Percentiles rank a stretch among this genome's conserved stretches.
Conservation (phyloP, 441 rosid genomes). For the Brassica balearica region DNA sequence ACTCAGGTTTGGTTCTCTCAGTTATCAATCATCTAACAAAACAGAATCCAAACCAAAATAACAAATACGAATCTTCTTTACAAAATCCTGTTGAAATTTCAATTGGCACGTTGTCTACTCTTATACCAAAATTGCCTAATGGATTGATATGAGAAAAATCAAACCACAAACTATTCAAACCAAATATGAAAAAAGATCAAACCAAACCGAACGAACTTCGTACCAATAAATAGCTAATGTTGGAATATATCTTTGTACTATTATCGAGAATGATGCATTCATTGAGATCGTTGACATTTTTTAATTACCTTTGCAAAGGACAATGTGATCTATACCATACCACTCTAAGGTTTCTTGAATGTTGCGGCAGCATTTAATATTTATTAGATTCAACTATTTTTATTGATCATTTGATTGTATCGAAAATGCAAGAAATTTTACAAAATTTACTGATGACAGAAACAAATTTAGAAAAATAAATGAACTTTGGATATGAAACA, state of each 20-base stretch:
- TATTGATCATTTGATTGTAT: neutral
- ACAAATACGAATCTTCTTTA: neutral
- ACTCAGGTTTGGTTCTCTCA: neutral
- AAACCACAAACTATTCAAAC: neutral
- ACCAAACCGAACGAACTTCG: neutral
- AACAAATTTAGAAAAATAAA: too few species aligned
- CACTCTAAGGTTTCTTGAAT: conserved; percentile 11
- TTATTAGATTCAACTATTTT: conserved; percentile 5
- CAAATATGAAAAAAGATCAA: neutral
- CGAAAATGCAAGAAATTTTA: neutral
- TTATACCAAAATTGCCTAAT: neutral
- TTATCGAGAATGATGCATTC: conserved; percentile 7
- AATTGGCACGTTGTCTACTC: neutral
- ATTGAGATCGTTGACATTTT: conserved; percentile 24
- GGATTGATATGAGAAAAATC: neutral
- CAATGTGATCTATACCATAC: neutral
- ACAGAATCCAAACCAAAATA: neutral
- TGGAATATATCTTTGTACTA: neutral
- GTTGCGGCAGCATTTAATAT: conserved; percentile 19
- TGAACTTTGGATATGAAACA: neutral
- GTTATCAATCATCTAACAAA: neutral
- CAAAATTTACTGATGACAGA: neutral
- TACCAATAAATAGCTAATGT: conserved; percentile 11
- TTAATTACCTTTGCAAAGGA: neutral
- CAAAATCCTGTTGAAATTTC: neutral